Base-by-base conservation (phyloP, 768 basidiomycete species). In the Gloeostereum incarnatum region DNA sequence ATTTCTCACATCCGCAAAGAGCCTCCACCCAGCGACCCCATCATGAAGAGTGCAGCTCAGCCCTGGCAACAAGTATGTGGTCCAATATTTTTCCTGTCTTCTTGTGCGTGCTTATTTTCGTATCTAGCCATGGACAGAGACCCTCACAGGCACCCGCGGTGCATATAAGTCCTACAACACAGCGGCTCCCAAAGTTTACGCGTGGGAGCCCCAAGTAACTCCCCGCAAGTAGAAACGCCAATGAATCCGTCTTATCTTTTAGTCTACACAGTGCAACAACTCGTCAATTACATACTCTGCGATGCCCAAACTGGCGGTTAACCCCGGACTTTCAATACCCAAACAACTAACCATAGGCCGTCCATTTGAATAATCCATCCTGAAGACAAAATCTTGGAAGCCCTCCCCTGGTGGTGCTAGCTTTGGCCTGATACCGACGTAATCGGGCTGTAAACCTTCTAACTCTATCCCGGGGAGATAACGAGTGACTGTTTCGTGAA, bases 91-190 rank as follows among this genome's bases (percentile, higher is more conserved):
- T 31, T 36, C 8, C n/a, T 13, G 14, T 26, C 24, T 36, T 21
- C 42, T 29, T 21, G 26, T 3, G 10, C 36, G n/a, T 38, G 11
- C 27, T 30, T 14, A 48, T 38, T 26, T 27, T 31, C 7, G 33
- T 21, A 16, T 41, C 14, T 43, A 93, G 93, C 79, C 81, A 0
- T 89, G 80, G 71, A 53, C 72, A 1, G 92, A 96, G 66, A 94
- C 87, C 58, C 52, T 97, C 56, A 97, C 93, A 4, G 94, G 92
- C 9, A 96, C 93, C 5, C 69, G 90, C 31, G 94, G 89, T 35
- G 88, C 89, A 8, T 97, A 81, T 68, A 82, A 75, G 49, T 60
- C 87, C 0, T 98, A 97, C 61, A 88, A 88, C 52, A 97, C 94
- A 2, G 80, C 67, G 22, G 72, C 68, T 33, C 83, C 89, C 13